phyloP scores from a whole-genome alignment of 371 early-diverging fungal genomes.

The Actinomortierella ambigua region DNA sequence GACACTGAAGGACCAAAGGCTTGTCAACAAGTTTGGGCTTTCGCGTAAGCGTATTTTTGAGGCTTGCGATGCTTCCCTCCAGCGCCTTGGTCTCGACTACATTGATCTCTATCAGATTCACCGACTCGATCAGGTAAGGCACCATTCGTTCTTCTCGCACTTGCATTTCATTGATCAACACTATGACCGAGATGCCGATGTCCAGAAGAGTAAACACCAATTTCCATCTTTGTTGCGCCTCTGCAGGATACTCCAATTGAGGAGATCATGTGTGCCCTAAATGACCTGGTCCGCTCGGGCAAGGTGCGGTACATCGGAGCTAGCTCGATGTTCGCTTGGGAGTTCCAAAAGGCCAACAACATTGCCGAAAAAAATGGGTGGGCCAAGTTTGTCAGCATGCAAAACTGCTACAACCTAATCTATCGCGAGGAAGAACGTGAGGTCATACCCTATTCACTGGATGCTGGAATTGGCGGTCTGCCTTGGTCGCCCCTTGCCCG shows the following conservation, averaged over 20 bases:
- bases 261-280: background rate
- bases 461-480: constrained; percentile 15
- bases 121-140: constrained; percentile 34
- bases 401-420: constrained; percentile 55
- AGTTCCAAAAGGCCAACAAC: background rate
- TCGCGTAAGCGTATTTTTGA: constrained; percentile 60
- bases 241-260: constrained; percentile 12
- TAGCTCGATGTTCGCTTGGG: too few relatives aligned
- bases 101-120: constrained; percentile 69
- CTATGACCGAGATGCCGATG: too few relatives aligned
- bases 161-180: too few relatives aligned
- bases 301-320: constrained; percentile 38
- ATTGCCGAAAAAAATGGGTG: constrained; percentile 58
- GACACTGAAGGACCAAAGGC: too few relatives aligned
- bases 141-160: too few relatives aligned
- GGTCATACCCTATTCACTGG: constrained; percentile 55
- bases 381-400: constrained; percentile 58
- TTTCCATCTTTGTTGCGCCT: too few relatives aligned
- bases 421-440: constrained; percentile 70
- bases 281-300: too few relatives aligned
- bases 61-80: constrained; percentile 52
- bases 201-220: too few relatives aligned
- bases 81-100: constrained; percentile 58
- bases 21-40: constrained; percentile 44
- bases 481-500: too few relatives aligned